Evolutionary conservation across 2,329 filamentous ascomycete genomes (phyloP).

Genomic region (Colletotrichum euphorbiae): DNA sequence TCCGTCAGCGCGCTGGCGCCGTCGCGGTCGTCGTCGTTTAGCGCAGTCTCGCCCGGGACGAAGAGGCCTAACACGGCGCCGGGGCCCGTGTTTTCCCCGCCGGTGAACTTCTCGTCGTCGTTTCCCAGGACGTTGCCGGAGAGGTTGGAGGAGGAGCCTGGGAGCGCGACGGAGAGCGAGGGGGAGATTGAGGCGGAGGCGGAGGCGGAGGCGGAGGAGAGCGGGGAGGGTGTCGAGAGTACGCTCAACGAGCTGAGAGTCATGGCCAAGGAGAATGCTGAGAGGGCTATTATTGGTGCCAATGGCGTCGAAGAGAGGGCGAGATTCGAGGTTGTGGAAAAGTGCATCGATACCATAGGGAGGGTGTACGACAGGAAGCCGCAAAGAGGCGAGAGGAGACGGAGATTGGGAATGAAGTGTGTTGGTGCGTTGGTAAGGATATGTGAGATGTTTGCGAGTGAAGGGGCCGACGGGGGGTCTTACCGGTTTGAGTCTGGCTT

Average conservation of each 20-base stretch:
- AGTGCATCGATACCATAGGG: slow-evolving; percentile 34
- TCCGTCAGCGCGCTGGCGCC: slow-evolving; percentile 9
- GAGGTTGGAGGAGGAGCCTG: slow-evolving; percentile 20
- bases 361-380: slow-evolving; percentile 22
- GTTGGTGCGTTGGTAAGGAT: slow-evolving; percentile 28
- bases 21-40: not conserved
- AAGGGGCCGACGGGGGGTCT: slow-evolving; percentile 13
- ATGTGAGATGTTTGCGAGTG: slow-evolving; percentile 37
- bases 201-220: not conserved
- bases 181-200: not conserved
- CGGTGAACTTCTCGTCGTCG: slow-evolving; percentile 30
- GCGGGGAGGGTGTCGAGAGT: slow-evolving; percentile 17
- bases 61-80: slow-evolving; percentile 33
- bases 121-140: slow-evolving; percentile 27
- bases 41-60: not conserved
- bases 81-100: slow-evolving; percentile 7
- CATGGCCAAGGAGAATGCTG: slow-evolving; percentile 24
- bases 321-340: slow-evolving; percentile 20
- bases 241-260: slow-evolving; percentile 30
- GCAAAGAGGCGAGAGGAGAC: slow-evolving; percentile 8
- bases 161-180: slow-evolving; percentile 21
- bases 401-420: slow-evolving; percentile 2
- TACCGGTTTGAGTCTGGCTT: slow-evolving; percentile 18
- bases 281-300: slow-evolving; percentile 7
- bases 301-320: not conserved